A percentile compares a stretch with the other conserved stretches of the same genome.
Conservation (phyloP, 257 asterid genomes). For the Schizonepeta tenuifolia region DNA sequence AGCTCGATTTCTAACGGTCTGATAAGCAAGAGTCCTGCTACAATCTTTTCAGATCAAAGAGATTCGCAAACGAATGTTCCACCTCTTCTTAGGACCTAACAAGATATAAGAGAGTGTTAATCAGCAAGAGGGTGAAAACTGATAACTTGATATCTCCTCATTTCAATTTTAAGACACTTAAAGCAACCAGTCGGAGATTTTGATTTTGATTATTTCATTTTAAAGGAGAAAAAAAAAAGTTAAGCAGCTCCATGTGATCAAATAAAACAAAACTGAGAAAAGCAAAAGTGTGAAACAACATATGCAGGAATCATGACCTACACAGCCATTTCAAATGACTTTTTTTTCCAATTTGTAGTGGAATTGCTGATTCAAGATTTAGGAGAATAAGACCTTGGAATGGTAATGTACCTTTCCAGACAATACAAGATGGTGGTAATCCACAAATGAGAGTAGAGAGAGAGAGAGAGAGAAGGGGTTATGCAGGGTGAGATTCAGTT, state of each 20-base stretch:
- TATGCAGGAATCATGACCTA: constrained; percentile 37
- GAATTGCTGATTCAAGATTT: constrained; percentile 27
- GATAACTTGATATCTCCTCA: constrained; percentile 12
- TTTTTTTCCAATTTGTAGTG: constrained; percentile 24
- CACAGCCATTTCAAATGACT: constrained; percentile 30
- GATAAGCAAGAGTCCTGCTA: constrained; percentile 13
- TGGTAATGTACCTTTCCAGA: constrained; percentile 5
- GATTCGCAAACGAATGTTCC: constrained; percentile 32
- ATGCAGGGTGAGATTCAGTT: background rate
- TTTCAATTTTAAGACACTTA: background rate
- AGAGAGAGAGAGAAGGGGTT: constrained; percentile 3
- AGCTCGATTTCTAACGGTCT: constrained; percentile 7
- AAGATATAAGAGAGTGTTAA: constrained; percentile 23
- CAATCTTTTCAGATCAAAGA: constrained; percentile 31
- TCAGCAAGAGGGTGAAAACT: constrained; percentile 18
- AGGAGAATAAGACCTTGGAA: constrained; percentile 31
- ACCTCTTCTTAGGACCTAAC: constrained; percentile 44
- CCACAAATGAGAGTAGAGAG: constrained; percentile 25
- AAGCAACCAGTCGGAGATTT: background rate
- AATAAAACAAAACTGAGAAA: constrained; percentile 31
- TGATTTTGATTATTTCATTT: background rate
- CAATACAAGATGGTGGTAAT: constrained; percentile 17
- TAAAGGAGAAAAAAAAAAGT: background rate
- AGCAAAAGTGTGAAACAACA: constrained; percentile 28
- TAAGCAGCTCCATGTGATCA: constrained; percentile 41